Evolutionary conservation across 1,139 yeast genomes (phyloP).

Genomic region (Tardiomyces digboiensis): DNA sequence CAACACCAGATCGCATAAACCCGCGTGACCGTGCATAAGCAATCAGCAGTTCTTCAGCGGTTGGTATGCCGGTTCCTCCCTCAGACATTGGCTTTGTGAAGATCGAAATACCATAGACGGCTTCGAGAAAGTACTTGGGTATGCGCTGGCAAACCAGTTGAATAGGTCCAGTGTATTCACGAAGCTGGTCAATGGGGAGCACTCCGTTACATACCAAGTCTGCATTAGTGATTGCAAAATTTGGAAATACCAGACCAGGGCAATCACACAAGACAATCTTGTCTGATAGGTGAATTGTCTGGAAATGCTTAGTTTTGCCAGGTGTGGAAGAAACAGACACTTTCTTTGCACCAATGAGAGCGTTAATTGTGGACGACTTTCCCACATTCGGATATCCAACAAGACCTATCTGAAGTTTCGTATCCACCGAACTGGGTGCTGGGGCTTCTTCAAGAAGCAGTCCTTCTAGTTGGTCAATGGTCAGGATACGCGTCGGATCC

Average conservation of each 20-base stretch:
- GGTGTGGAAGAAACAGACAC: conserved; percentile 98
- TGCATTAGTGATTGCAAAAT: conserved; percentile 93
- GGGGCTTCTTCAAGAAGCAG: conserved; percentile 80
- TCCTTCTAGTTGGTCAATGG: conserved; percentile 77
- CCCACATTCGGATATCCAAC: conserved; percentile 81
- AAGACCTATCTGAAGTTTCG: conserved; percentile 75
- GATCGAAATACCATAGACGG: conserved; percentile 88
- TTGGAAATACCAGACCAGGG: conserved; percentile 98
- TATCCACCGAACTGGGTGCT: conserved; percentile 42
- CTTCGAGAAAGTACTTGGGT: conserved; percentile 84
- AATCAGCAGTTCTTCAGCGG: conserved; percentile 79
- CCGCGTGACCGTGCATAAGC: conserved; percentile 98
- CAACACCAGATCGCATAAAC: conserved; percentile 89
- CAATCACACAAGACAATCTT: conserved; percentile 91
- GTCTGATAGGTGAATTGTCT: conserved; percentile 80
- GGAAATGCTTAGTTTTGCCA: conserved; percentile 98
- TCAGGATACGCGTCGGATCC: conserved; percentile 58
- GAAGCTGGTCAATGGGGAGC: conserved; percentile 90
- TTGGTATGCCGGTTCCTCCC: conserved; percentile 85
- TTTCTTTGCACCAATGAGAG: conserved; percentile 90
- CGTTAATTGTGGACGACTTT: conserved; percentile 93
- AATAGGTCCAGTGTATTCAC: conserved; percentile 91
- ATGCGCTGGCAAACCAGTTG: conserved; percentile 80
- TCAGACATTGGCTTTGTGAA: conserved; percentile 65
- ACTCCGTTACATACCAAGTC: conserved; percentile 98